Evolutionary conservation across 2,329 filamentous ascomycete species (phyloP), one percentile per base, ranked within the genome.

Genomic region (Cryphonectria radicalis): DNA sequence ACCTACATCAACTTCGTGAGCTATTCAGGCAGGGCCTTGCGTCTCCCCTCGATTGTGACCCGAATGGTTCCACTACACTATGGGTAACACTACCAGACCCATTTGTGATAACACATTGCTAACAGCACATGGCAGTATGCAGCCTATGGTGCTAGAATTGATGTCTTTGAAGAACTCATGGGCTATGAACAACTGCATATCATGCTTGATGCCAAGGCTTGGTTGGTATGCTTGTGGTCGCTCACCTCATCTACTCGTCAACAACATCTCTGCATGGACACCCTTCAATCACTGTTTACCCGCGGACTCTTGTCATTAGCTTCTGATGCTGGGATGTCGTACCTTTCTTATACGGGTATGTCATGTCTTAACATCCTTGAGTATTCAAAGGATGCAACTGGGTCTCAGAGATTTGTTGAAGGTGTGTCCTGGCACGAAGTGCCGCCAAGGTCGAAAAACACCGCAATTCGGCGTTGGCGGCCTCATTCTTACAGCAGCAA

Each of bases 131-230:
- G 1, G 5, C n/a, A 69, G 67, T 0, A 8, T 19, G 62, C 67
- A n/a, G 13, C 17, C 46, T 0, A 0, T 1, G 0, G 0, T 46
- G 13, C 6, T 2, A 10, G n/a, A 0, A 7, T 35, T 14, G 14
- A 40, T 17, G 37, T 65, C 17, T 3, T 69, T 13, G 2, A 65
- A 37, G 25, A 65, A 19, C 6, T 69, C 5, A 28, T 46, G 4
- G 8, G 40, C 10, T 35, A 13, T 7, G 55, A 43, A 8, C 50
- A 46, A n/a, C 1, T 69, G 10, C 19, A 25, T 10, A 22, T 0
- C 1, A 46, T 68, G 37, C 1, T 22, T n/a, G 14, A 19, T 57
- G 3, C 7, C 42, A 1, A 19, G 13, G 2, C 7, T 43, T 63
- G 37, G 60, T 3, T 32, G 6, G 0, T 28, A 1, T 43, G 1